Evolutionary conservation across 2,329 filamentous ascomycete genomes (phyloP), one percentile per base, ranked within the genome.

Genomic region (Neofusicoccum sp.): DNA sequence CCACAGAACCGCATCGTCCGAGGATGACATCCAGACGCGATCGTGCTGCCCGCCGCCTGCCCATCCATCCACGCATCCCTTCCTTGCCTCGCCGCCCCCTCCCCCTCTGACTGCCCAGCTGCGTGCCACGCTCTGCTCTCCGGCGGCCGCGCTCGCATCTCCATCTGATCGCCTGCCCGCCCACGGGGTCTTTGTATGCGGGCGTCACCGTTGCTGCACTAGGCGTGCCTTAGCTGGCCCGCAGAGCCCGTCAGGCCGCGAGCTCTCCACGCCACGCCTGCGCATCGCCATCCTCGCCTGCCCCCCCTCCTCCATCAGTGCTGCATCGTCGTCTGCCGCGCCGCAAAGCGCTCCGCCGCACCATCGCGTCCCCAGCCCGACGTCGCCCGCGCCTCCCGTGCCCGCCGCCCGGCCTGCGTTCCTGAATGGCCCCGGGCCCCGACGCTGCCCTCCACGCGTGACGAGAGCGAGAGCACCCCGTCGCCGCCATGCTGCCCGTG

Each of bases 1-100:
- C 51, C 51, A 54, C 51, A 41, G 51, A n/a, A n/a, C n/a, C n/a
- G 67, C 67, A 63, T 61, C 60, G 60, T 45, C 58, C 41, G 38
- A 53, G 33, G 24, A 61, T 47, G 51, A 47, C 60, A 28, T 54
- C 47, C 30, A 58, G 24, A 47, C 56, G 34, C 28, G 24, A 34
- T 40, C 34, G 34, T 6, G 36, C 33, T 28, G 53, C 31, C 26
- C 43, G 31, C 28, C 43, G 48, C 63, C 59, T 61, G 38, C 34
- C 31, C 43, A 58, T 58, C 60, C 62, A 49, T 57, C 45, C 3
- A 58, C 31, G 40, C 57, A 59, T 56, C 51, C 58, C 44, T 47
- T 61, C 20, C 31, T 45, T n/a, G 31, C 54, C 48, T 26, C 43
- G 60, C 33, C 61, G 30, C 24, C 33, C 47, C 9, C 31, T 6